phyloP scores from a whole-genome alignment of 2,329 filamentous ascomycete species.

The Nemania sp. region DNA sequence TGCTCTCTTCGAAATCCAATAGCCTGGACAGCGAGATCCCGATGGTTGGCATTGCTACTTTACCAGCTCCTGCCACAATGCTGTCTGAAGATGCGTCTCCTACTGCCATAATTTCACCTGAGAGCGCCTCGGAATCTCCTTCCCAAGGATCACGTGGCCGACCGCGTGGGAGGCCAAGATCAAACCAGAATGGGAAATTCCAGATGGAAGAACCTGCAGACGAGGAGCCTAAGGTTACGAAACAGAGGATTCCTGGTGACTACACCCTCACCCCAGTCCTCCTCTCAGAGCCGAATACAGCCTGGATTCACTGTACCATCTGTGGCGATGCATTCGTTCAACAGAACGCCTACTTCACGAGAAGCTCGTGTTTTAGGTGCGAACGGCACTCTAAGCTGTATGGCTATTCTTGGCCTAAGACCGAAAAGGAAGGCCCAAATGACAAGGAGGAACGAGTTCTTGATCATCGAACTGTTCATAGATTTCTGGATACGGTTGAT shows the following conservation, averaged over 20 bases:
- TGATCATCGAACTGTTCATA: conserved; percentile 85
- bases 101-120: background rate
- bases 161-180: conserved; percentile 29
- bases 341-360: conserved; percentile 82
- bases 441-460: conserved; percentile 75
- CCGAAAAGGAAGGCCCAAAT: conserved; percentile 72
- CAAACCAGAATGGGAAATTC: conserved; percentile 41
- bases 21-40: conserved; percentile 9
- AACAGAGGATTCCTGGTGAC: conserved; percentile 66
- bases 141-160: conserved; percentile 24
- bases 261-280: conserved; percentile 81
- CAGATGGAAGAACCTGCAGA: conserved; percentile 32
- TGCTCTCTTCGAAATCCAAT: conserved; percentile 9
- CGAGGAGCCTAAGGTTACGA: conserved; percentile 19
- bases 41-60: conserved; percentile 8
- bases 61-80: conserved; percentile 14
- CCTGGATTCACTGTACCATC: conserved; percentile 86
- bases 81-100: conserved; percentile 11
- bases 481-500: conserved; percentile 74
- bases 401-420: conserved; percentile 95
- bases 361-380: conserved; percentile 84
- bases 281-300: conserved; percentile 73
- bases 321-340: conserved; percentile 86
- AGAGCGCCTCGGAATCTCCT: background rate
- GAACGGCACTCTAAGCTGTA: conserved; percentile 96